Evolutionary conservation across 148 eudicot species (phyloP), one percentile per base, ranked within the genome.

Genomic region (Nyssa sinensis): DNA sequence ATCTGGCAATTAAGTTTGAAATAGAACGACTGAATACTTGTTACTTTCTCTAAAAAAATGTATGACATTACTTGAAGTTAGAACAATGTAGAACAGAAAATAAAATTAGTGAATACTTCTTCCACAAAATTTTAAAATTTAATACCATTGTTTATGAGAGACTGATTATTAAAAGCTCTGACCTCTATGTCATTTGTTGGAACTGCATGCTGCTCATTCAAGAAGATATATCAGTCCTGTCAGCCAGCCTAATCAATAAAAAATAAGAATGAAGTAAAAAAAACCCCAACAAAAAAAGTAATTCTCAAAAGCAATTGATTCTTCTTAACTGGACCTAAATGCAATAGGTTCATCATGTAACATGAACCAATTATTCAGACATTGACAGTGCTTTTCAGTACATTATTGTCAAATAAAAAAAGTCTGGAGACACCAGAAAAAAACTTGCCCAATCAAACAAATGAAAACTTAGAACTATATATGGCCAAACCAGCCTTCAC

Each of bases 171-270:
- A 17, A 61, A 70, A 81, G 59, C 63, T 75, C 92, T 87, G 55
- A 93, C 98, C 98, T 93, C 84, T 64, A 86, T 81, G 81, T 71
- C 77, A 66, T 67, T 69, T 51, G 80, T 58, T 49, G 83, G 78
- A 25, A 65, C 84, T 81, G 77, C 81, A 71, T 77, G 77, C 98
- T 93, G 98, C 94, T 81, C 79, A 84, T 80, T 74, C 80, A 87
- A 89, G 64, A 86, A 87, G 84, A 88, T 80, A 84, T 60, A 83
- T 82, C 83, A 89, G 81, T 90, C 89, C 87, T 86, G 90, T 88
- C 90, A 87, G 81, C 74, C 83, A 90, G 85, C 81, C 79, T 81
- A 86, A 87, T 84, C 82, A 87, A 83, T 85, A 74, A 80, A 87
- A 80, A 78, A 81, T 83, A 76, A 70, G 69, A 74, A 77, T 47